Conservation (phyloP, 1,284 basidiomycete genomes). For the Rhodotorula sp. region DNA sequence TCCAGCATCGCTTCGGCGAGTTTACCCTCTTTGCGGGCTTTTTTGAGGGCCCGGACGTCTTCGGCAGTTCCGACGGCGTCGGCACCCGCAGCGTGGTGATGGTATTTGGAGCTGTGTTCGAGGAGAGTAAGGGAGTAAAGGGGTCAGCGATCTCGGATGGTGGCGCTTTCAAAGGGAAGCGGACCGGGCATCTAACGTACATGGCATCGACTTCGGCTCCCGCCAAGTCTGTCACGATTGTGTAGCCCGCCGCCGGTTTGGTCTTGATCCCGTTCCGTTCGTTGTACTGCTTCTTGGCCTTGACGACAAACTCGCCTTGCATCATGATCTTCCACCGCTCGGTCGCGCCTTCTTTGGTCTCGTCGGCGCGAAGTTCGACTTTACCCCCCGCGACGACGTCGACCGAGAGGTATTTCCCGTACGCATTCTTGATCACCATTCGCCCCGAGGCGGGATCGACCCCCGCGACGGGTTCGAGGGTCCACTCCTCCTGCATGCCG, state of each 20-base stretch:
- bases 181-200: conserved; percentile 39
- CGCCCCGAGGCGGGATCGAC: conserved; percentile 52
- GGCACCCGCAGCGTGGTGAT: conserved; percentile 71
- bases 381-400: conserved; percentile 78
- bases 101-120: conserved; percentile 65
- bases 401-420: conserved; percentile 75
- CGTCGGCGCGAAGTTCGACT: conserved; percentile 73
- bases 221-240: conserved; percentile 49
- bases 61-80: conserved; percentile 61
- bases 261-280: conserved; percentile 65
- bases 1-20: conserved; percentile 85
- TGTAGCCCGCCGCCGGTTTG: conserved; percentile 59
- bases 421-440: conserved; percentile 63
- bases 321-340: conserved; percentile 85
- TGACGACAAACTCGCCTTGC: conserved; percentile 76
- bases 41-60: conserved; percentile 77
- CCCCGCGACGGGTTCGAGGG: conserved; percentile 59
- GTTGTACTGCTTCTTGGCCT: conserved; percentile 75
- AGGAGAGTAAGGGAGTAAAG: too few species aligned
- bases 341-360: conserved; percentile 68
- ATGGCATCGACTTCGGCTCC: conserved; percentile 46
- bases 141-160: too few species aligned
- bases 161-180: too few species aligned
- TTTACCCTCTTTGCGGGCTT: conserved; percentile 67
- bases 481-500: conserved; percentile 84